A percentile compares a stretch with the other conserved stretches of the same genome.
Conservation (phyloP, 2,329 filamentous ascomycete species). For the Neofusicoccum cordaticola region DNA sequence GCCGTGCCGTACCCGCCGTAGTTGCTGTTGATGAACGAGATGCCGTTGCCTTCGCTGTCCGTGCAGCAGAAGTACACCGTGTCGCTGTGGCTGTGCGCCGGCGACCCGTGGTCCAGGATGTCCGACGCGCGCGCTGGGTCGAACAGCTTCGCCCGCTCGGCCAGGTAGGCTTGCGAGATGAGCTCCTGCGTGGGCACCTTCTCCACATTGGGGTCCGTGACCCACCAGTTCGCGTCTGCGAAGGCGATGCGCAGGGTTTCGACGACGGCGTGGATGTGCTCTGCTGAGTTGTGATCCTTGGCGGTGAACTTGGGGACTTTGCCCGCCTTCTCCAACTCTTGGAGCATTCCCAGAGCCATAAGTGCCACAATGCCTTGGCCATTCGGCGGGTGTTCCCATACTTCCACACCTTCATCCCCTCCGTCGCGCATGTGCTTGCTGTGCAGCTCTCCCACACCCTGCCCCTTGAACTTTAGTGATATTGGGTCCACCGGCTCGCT, state of each 20-base stretch:
- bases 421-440: conserved; percentile 29
- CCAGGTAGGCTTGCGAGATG: conserved; percentile 71
- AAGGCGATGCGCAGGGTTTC: conserved; percentile 88
- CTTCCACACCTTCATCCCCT: conserved; percentile 61
- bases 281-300: conserved; percentile 75
- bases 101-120: conserved; percentile 63
- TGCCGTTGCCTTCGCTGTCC: conserved; percentile 80
- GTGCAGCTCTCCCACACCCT: conserved; percentile 53
- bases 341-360: conserved; percentile 89
- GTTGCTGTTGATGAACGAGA: conserved; percentile 96
- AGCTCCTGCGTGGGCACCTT: conserved; percentile 69
- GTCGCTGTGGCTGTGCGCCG: conserved; percentile 79
- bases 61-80: conserved; percentile 92
- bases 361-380: conserved; percentile 93
- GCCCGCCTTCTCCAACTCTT: conserved; percentile 74
- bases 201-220: conserved; percentile 74
- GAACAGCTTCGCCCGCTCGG: conserved; percentile 65
- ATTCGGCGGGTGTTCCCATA: conserved; percentile 97
- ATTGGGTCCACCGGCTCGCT: conserved; percentile 83
- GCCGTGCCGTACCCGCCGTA: conserved; percentile 84
- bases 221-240: conserved; percentile 84
- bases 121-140: conserved; percentile 51
- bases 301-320: conserved; percentile 69
- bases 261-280: conserved; percentile 76
- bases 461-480: conserved; percentile 72